phyloP scores from a whole-genome alignment of 176 grass and related monocot genomes.

The Phragmites australis region DNA sequence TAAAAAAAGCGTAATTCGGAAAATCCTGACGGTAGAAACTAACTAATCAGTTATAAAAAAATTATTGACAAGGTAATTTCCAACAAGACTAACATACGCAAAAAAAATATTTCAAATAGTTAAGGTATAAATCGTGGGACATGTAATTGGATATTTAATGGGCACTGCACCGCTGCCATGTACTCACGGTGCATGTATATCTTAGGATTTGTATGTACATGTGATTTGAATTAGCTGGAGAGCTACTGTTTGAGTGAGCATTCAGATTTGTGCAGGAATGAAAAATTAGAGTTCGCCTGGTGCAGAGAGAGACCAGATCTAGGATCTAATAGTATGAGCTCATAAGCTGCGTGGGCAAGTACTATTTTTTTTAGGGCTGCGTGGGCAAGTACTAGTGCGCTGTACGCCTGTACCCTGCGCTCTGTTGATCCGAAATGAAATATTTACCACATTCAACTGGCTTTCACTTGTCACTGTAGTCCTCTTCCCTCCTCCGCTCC shows the following conservation, averaged over 20 bases:
- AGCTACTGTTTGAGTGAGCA: neutral
- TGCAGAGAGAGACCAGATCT: slow-evolving; percentile 28
- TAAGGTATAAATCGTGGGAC: too few relatives aligned
- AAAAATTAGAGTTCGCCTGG: neutral
- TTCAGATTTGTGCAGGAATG: slow-evolving; percentile 19
- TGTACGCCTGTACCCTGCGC: slow-evolving; percentile 13
- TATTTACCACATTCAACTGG: slow-evolving; percentile 37
- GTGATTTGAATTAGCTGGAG: neutral
- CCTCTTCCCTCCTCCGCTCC: neutral
- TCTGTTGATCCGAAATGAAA: neutral
- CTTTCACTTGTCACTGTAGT: slow-evolving; percentile 54
- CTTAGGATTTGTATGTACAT: neutral
- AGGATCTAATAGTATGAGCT: slow-evolving; percentile 19
- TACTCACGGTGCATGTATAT: neutral
- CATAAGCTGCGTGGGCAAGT: slow-evolving; percentile 15
- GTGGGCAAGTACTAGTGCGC: slow-evolving; percentile 29
- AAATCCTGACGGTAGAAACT: too few relatives aligned
- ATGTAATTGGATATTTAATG: too few relatives aligned
- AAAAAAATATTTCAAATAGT: too few relatives aligned
- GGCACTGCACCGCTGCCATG: neutral
- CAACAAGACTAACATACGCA: too few relatives aligned
- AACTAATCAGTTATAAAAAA: too few relatives aligned
- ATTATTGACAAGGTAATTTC: too few relatives aligned
- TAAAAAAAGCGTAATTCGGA: too few relatives aligned
- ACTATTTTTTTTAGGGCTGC: too few relatives aligned